Percentiles rank a stretch among this genome's conserved stretches.
phyloP scores from a whole-genome alignment of 2,329 filamentous ascomycete species.

The Aureobasidium sp. region DNA sequence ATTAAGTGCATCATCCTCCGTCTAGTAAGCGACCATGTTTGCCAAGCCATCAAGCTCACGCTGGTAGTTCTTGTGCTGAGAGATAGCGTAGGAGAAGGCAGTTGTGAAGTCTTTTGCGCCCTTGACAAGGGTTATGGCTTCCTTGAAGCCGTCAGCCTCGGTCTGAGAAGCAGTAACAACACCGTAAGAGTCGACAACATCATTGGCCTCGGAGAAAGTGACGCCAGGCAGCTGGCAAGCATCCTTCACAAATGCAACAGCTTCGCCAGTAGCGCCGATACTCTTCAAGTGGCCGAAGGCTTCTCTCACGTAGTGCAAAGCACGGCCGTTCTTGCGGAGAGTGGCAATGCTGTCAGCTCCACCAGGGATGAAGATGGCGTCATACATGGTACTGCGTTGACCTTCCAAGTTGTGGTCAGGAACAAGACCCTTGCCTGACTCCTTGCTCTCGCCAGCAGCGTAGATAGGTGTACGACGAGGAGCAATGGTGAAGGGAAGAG shows the following conservation, averaged over 20 bases:
- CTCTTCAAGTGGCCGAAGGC: conserved; percentile 76
- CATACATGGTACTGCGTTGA: conserved; percentile 72
- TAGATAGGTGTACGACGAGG: conserved; percentile 58
- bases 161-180: conserved; percentile 58
- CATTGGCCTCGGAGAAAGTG: conserved; percentile 38
- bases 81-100: conserved; percentile 60
- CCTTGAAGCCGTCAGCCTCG: conserved; percentile 49
- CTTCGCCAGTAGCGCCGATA: conserved; percentile 68
- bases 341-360: conserved; percentile 55
- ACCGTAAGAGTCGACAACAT: conserved; percentile 61
- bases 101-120: conserved; percentile 61
- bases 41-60: conserved; percentile 64
- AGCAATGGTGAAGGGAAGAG: conserved; percentile 65
- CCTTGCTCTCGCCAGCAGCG: conserved; percentile 49
- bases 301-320: conserved; percentile 68
- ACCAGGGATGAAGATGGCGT: conserved; percentile 68
- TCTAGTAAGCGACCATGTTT: conserved; percentile 59
- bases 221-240: conserved; percentile 38
- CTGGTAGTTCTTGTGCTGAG: conserved; percentile 64
- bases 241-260: conserved; percentile 52
- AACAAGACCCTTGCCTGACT: conserved; percentile 44
- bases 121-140: conserved; percentile 55
- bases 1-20: not conserved
- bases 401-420: conserved; percentile 75
- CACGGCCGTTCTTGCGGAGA: conserved; percentile 60